These are phyloP conservation scores for Metschnikowia henanensis DNA, from an alignment of 805 yeast species.

Conservation along the genomic window DNA sequence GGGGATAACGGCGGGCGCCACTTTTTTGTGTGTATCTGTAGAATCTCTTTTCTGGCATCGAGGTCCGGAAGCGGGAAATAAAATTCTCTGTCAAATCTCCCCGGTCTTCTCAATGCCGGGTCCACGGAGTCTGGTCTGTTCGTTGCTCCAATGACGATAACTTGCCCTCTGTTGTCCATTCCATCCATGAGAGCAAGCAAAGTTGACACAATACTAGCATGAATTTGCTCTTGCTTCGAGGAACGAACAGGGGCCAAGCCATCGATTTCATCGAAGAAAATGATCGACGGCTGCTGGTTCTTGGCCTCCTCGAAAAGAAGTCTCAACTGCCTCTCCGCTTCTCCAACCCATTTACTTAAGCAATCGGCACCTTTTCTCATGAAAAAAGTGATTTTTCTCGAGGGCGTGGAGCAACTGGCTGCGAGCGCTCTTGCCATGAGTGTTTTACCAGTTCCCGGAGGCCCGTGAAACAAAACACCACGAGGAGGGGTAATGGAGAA, in stretches of 20 bases:
- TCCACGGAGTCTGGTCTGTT: conserved; percentile 98
- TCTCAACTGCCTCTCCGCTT: conserved; percentile 93
- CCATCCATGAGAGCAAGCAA: conserved; percentile 97
- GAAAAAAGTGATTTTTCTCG: conserved; percentile 87
- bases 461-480: conserved; percentile 97
- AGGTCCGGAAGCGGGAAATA: conserved; percentile 91
- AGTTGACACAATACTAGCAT: conserved; percentile 95
- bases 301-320: conserved; percentile 93
- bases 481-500: conserved; percentile 95
- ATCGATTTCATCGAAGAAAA: conserved; percentile 96
- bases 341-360: conserved; percentile 98
- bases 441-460: conserved; percentile 99
- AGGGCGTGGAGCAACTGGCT: conserved; percentile 86
- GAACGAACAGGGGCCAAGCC: conserved; percentile 98
- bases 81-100: conserved; percentile 95
- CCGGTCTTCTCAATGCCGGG: conserved; percentile 96
- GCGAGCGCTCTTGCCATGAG: conserved; percentile 97
- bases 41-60: conserved; percentile 73
- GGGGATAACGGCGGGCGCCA: conserved; percentile 78
- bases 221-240: conserved; percentile 97
- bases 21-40: conserved; percentile 81
- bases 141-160: conserved; percentile 96
- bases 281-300: conserved; percentile 92
- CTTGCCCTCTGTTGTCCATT: conserved; percentile 98
- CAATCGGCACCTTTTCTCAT: conserved; percentile 99